phyloP scores from a whole-genome alignment of 495 filamentous ascomycete species.

The Rhypophila decipiens region DNA sequence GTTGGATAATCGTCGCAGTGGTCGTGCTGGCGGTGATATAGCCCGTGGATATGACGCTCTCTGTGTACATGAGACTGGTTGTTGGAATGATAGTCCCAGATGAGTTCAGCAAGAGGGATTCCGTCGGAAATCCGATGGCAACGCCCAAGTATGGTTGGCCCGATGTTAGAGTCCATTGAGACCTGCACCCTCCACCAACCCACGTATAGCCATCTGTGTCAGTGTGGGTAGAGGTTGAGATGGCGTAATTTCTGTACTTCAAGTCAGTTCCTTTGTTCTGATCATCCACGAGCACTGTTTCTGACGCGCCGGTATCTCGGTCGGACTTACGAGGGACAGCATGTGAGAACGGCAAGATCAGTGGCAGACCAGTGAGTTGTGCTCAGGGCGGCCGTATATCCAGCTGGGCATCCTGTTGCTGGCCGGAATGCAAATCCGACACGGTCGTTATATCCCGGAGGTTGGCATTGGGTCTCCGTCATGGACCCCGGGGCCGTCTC shows the following conservation, averaged over 20 bases:
- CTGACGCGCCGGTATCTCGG: neutral
- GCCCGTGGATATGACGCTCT: neutral
- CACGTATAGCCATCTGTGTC: neutral
- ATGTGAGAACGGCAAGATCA: neutral
- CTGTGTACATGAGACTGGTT: neutral
- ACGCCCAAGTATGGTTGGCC: neutral
- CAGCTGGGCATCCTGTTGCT: neutral
- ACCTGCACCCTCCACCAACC: neutral
- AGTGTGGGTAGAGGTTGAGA: neutral
- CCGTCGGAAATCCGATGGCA: neutral
- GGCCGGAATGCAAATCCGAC: neutral
- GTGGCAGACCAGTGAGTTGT: neutral
- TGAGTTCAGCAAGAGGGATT: neutral
- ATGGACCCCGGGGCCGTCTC: neutral
- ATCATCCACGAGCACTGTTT: too few relatives aligned
- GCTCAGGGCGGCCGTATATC: neutral
- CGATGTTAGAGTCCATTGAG: neutral
- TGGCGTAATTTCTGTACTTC: neutral
- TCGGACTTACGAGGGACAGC: neutral
- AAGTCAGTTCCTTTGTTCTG: too few relatives aligned
- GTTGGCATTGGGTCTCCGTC: neutral
- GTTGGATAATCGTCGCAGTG: neutral
- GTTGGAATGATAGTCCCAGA: neutral
- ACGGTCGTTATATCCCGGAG: neutral
- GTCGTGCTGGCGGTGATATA: neutral